These are phyloP conservation scores for Tolypocladium cylindrosporum DNA, from an alignment of 2,329 filamentous ascomycete genomes.

Conservation along the genomic window DNA sequence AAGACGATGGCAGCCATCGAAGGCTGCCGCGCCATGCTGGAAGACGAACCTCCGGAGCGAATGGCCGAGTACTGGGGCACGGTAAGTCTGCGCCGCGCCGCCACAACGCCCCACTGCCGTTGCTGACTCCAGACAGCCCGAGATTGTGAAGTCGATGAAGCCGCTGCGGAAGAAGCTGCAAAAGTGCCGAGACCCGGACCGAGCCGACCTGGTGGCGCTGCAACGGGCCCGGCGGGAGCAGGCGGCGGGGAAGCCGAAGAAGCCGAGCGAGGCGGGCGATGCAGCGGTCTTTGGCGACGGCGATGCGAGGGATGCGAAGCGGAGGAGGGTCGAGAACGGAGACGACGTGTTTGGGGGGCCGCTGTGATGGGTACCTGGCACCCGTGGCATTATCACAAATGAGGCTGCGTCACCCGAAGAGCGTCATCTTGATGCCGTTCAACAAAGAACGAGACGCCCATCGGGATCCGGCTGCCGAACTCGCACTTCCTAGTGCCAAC, in stretches of 20 bases:
- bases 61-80: slow-evolving; percentile 44
- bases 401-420: not conserved
- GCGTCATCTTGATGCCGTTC: too few species aligned
- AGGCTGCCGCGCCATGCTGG: slow-evolving; percentile 43
- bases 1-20: slow-evolving; percentile 40
- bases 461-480: not conserved
- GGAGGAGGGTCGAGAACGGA: slow-evolving; percentile 30
- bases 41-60: slow-evolving; percentile 46
- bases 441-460: too few species aligned
- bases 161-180: slow-evolving; percentile 60
- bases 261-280: slow-evolving; percentile 27
- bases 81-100: slow-evolving; percentile 21
- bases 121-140: slow-evolving; percentile 23
- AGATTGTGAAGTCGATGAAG: slow-evolving; percentile 35
- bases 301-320: slow-evolving; percentile 30
- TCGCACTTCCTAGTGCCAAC: not conserved
- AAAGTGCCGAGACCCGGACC: slow-evolving; percentile 63
- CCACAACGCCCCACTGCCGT: not conserved
- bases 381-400: not conserved
- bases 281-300: slow-evolving; percentile 35
- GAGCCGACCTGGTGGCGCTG: slow-evolving; percentile 60
- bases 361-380: slow-evolving; percentile 13
- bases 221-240: slow-evolving; percentile 54
- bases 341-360: slow-evolving; percentile 40
- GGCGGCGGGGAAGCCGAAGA: slow-evolving; percentile 34